Conservation (phyloP, 176 grass and related monocot genomes). For the Rhynchospora tenuis region DNA sequence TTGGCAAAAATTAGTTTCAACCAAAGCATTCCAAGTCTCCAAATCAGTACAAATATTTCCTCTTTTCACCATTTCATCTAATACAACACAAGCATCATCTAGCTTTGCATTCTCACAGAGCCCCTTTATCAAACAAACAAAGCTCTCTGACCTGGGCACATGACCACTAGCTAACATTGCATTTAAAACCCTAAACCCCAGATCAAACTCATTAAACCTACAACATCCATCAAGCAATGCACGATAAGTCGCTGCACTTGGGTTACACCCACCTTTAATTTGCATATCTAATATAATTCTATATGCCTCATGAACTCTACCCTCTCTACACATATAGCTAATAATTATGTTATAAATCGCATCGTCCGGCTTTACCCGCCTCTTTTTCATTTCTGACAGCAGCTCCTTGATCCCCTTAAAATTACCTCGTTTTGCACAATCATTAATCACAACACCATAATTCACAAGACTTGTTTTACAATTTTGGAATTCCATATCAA, state of each 20-base stretch:
- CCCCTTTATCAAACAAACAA: slow-evolving; percentile 29
- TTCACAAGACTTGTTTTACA: slow-evolving; percentile 56
- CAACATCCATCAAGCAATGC: slow-evolving; percentile 57
- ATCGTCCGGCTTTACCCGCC: slow-evolving; percentile 43
- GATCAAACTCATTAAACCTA: slow-evolving; percentile 31
- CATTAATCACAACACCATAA: slow-evolving; percentile 73
- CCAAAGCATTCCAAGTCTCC: slow-evolving; percentile 16
- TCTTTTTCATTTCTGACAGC: slow-evolving; percentile 62
- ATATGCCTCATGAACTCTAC: slow-evolving; percentile 48
- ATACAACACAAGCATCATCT: slow-evolving; percentile 47
- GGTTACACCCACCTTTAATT: slow-evolving; percentile 37
- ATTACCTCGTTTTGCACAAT: slow-evolving; percentile 33
- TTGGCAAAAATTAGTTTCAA: not conserved
- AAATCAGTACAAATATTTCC: slow-evolving; percentile 9
- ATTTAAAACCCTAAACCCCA: slow-evolving; percentile 41
- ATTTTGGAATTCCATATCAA: slow-evolving; percentile 93
- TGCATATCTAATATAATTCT: slow-evolving; percentile 65
- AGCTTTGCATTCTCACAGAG: slow-evolving; percentile 16
- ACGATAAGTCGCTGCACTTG: slow-evolving; percentile 44
- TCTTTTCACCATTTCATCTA: slow-evolving; percentile 48
- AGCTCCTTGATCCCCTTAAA: slow-evolving; percentile 26
- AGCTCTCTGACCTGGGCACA: slow-evolving; percentile 28
- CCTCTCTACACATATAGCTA: slow-evolving; percentile 46
- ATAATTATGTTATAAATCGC: slow-evolving; percentile 48
- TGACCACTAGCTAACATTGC: slow-evolving; percentile 61